Evolutionary conservation across 306 rosid genomes (phyloP), one percentile per base, ranked within the genome.

Genomic region (Cyclanthera cordifolia): DNA sequence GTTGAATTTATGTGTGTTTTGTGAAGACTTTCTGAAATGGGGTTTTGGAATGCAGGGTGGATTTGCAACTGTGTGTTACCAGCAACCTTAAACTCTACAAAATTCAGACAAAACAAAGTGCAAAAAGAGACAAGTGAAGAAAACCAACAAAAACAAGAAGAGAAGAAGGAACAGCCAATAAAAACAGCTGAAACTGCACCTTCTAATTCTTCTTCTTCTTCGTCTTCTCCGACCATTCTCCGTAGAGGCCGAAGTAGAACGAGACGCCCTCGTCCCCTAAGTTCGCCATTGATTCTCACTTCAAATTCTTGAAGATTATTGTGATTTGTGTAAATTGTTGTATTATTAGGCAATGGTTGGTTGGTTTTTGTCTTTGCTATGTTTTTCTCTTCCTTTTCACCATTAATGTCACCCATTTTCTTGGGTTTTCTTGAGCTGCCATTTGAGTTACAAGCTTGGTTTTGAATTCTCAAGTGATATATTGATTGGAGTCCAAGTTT

Each of bases 51-150:
- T 81, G 85, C 82, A 91, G 97, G 96, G 20, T 85, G 87, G 76
- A 23, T 91, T 49, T 91, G 96, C 84, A 91, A 87, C 72, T 91
- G 97, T 80, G 95, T 91, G 67, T 81, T 91, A 61, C 97, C 97
- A 6, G 95, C 79, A 78, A 77, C 88, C 9, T 48, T 91, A 68
- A 86, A 82, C 56, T 84, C 90, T 14, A 87, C 92, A 0, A 91
- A 79, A 87, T 89, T 91, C 37, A 70, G 94, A 59, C 95, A 91
- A 76, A 85, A 88, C 72, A 81, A 72, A 70, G 83, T 84, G 9
- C 88, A 84, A 25, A 86, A 86, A 2, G 85, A 88, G 78, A 79
- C 73, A 60, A 73, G 82, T 55, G 91, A 91, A 72, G 96, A 82
- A 73, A 90, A 79, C 41, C 25, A 32, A 59, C 3, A n/a, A 59